phyloP scores from a whole-genome alignment of 2,329 filamentous ascomycete genomes.

The Xylogone sp. region DNA sequence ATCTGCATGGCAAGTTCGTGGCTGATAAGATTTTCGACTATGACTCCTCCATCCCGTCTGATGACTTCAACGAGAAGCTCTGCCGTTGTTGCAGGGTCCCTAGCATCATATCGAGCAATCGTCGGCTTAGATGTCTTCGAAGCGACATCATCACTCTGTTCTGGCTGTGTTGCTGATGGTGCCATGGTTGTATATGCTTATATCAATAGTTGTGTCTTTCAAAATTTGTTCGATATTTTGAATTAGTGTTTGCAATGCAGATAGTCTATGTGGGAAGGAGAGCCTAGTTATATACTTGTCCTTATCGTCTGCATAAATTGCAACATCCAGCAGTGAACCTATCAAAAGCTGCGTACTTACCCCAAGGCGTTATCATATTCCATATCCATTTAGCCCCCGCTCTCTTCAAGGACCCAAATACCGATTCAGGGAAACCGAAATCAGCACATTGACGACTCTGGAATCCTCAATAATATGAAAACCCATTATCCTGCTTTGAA shows the following conservation, averaged over 20 bases:
- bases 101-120: constrained; percentile 5
- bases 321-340: neutral
- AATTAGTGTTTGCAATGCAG: neutral
- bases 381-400: neutral
- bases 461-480: too few species aligned
- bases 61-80: constrained; percentile 4
- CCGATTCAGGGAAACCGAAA: neutral
- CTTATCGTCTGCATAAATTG: neutral
- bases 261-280: neutral
- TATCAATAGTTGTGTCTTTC: too few species aligned
- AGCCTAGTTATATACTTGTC: neutral
- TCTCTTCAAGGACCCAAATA: neutral
- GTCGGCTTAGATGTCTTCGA: neutral
- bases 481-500: neutral
- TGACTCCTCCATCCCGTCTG: constrained; percentile 32
- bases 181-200: neutral
- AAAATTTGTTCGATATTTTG: too few species aligned
- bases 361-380: neutral
- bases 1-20: constrained; percentile 30
- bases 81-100: neutral
- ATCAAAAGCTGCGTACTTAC: neutral
- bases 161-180: neutral
- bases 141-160: neutral
- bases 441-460: neutral
- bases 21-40: constrained; percentile 33